These are phyloP conservation scores for Phytophthora hibernalis DNA, from an alignment of 352 stramenopile genomes.

Conservation along the genomic window DNA sequence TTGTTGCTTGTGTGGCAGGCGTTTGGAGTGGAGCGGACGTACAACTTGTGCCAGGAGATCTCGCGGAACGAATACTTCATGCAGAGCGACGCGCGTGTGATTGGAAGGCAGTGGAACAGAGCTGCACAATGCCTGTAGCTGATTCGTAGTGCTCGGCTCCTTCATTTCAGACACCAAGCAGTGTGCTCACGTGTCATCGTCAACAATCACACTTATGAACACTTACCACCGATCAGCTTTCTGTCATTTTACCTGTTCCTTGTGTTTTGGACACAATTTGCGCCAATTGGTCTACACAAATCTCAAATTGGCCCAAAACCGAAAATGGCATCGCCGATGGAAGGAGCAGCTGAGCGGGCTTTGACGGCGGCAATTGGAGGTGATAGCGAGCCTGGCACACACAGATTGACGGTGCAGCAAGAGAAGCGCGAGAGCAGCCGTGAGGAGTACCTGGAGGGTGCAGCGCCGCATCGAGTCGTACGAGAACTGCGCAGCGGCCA, in stretches of 20 bases:
- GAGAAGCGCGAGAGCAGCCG: constrained; percentile 25
- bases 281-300: background rate
- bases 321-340: constrained; percentile 20
- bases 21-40: constrained; percentile 57
- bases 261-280: too few species aligned
- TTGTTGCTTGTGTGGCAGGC: constrained; percentile 31
- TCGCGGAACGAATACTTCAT: constrained; percentile 73
- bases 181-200: background rate
- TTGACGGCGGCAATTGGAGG: background rate
- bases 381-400: constrained; percentile 19
- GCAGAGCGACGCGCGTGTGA: constrained; percentile 45
- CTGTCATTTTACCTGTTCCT: too few species aligned
- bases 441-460: constrained; percentile 57
- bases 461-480: constrained; percentile 66
- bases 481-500: constrained; percentile 64
- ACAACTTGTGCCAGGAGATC: constrained; percentile 77
- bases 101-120: background rate
- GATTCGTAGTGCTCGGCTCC: constrained; percentile 4
- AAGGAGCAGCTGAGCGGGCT: constrained; percentile 15
- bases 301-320: background rate
- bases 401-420: constrained; percentile 17
- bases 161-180: constrained; percentile 2
- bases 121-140: constrained; percentile 6
- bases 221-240: background rate
- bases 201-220: background rate